Evolutionary conservation across 805 yeast genomes (phyloP).

Genomic region (Metschnikowia chrysomelidarum): DNA sequence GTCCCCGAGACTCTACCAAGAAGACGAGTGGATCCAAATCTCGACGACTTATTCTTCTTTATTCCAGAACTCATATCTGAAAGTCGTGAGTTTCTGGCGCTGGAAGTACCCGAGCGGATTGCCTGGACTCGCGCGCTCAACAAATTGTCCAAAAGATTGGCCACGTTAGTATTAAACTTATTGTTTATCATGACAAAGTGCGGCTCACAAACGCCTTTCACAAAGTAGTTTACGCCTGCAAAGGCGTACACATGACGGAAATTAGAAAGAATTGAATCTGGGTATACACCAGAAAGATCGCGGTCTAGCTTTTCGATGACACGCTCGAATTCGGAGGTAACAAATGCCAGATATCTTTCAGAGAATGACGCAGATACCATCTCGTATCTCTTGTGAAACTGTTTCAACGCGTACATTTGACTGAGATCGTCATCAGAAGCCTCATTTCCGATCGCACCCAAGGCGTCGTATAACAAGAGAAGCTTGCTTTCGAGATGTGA

Average conservation of each 20-base stretch:
- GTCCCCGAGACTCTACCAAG: slow-evolving; percentile 12
- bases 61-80: slow-evolving; percentile 11
- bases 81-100: slow-evolving; percentile 11
- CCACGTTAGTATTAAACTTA: slow-evolving; percentile 33
- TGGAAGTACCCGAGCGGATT: slow-evolving; percentile 1
- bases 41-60: slow-evolving; percentile 14
- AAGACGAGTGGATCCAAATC: slow-evolving; percentile 20
- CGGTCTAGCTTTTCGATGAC: slow-evolving; percentile 41
- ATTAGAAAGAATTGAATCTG: slow-evolving; percentile 22
- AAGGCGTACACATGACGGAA: slow-evolving; percentile 30
- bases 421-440: slow-evolving; percentile 46
- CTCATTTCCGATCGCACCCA: slow-evolving; percentile 55
- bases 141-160: slow-evolving; percentile 28
- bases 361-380: slow-evolving; percentile 51
- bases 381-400: slow-evolving; percentile 62
- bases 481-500: slow-evolving; percentile 53
- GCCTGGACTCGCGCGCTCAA: slow-evolving; percentile 23
- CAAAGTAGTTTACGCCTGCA: slow-evolving; percentile 40
- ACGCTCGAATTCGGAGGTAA: slow-evolving; percentile 31
- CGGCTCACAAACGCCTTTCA: slow-evolving; percentile 52
- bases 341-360: slow-evolving; percentile 40
- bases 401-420: slow-evolving; percentile 69
- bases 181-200: slow-evolving; percentile 48
- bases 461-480: slow-evolving; percentile 57
- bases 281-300: slow-evolving; percentile 25